A percentile compares a stretch with the other conserved stretches of the same genome.
These are phyloP conservation scores for Brassica rapa DNA, from an alignment of 345 rosid genomes.

Conservation along the genomic window DNA sequence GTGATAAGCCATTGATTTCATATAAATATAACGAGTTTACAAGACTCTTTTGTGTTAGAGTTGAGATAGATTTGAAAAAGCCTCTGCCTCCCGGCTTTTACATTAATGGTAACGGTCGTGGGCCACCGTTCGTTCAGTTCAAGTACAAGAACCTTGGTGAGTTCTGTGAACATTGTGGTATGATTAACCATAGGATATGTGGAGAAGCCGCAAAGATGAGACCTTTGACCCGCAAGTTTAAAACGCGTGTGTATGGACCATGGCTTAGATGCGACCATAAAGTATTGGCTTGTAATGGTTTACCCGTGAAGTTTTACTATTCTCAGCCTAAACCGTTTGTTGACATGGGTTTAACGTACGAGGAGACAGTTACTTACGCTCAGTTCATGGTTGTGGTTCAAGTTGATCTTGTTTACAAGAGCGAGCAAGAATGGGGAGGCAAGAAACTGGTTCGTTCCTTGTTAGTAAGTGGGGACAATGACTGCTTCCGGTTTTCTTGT, in stretches of 20 bases:
- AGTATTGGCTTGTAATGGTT: neutral
- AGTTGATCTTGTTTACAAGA: neutral
- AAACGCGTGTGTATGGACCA: neutral
- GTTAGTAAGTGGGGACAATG: neutral
- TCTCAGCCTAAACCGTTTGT: neutral
- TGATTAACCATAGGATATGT: neutral
- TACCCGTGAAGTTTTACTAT: neutral
- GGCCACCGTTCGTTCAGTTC: neutral
- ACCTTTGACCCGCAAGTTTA: conserved; percentile 9
- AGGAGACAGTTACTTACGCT: neutral
- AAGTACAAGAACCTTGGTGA: conserved; percentile 1
- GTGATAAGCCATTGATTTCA: neutral
- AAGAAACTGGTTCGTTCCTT: neutral
- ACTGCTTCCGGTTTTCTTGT: neutral
- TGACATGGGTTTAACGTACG: neutral
- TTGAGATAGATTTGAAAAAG: conserved; percentile 1
- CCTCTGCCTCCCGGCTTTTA: conserved; percentile 3
- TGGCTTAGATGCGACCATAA: neutral
- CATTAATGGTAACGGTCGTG: neutral
- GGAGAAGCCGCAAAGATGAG: conserved; percentile 2
- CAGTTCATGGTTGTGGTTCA: neutral
- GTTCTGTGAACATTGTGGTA: conserved; percentile 4
- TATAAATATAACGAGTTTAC: neutral
- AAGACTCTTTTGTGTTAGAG: neutral
- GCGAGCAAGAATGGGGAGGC: neutral